Percentiles rank a stretch among this genome's conserved stretches.
phyloP scores from a whole-genome alignment of 139 green algal genomes.

The Tetratostichococcus sp. region DNA sequence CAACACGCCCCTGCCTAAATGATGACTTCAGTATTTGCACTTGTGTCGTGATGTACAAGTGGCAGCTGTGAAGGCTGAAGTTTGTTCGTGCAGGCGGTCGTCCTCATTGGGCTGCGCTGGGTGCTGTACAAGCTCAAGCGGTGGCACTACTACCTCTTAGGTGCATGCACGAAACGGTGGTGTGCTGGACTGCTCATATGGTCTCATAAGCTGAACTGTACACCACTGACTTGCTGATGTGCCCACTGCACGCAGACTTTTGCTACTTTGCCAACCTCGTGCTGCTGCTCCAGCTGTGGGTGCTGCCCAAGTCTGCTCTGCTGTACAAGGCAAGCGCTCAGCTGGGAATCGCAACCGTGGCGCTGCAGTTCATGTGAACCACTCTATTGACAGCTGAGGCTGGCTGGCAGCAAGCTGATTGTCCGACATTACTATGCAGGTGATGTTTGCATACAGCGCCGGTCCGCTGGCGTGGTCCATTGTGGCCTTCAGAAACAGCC shows the following conservation, averaged over 20 bases:
- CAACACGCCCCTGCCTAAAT: conserved; percentile 2
- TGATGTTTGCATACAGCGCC: conserved; percentile 67
- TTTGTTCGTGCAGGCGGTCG: conserved; percentile 3
- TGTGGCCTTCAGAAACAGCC: conserved; percentile 76
- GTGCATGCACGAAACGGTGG: conserved; percentile 21
- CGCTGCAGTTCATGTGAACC: no score
- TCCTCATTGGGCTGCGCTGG: conserved; percentile 27
- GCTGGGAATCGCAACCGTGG: no score
- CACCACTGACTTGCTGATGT: no score
- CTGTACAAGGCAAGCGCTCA: conserved; percentile 55
- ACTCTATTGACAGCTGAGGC: conserved; percentile 7
- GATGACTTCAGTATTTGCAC: no score
- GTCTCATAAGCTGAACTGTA: neutral
- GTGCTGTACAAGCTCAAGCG: conserved; percentile 31
- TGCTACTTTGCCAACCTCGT: conserved; percentile 74
- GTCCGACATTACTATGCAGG: conserved; percentile 38
- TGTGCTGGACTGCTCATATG: neutral
- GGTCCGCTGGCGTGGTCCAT: conserved; percentile 75
- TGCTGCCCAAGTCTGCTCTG: conserved; percentile 40
- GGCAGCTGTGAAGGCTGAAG: no score
- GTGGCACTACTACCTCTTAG: conserved; percentile 72
- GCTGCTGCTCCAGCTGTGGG: conserved; percentile 66
- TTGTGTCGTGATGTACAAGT: no score
- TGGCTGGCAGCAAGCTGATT: neutral
- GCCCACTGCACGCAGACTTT: conserved; percentile 34